phyloP scores from a whole-genome alignment of 2,329 filamentous ascomycete species.

The Fusarium algeriense region DNA sequence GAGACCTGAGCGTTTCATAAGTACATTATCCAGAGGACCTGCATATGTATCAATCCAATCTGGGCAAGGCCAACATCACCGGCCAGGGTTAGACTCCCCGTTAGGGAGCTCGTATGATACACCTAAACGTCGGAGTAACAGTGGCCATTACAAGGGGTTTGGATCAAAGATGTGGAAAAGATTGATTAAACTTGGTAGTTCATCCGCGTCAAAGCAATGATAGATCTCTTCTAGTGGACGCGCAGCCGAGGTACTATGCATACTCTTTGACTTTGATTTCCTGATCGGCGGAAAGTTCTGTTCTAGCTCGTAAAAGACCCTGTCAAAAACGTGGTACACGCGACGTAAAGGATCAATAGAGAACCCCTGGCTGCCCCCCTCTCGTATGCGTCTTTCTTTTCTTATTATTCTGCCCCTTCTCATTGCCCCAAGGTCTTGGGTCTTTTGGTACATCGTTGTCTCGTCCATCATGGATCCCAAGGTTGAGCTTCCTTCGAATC shows the following conservation, averaged over 20 bases:
- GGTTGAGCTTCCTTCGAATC: constrained; percentile 46
- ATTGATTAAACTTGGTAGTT: background rate
- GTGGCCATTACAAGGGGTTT: background rate
- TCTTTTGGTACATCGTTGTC: constrained; percentile 4
- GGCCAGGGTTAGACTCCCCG: background rate
- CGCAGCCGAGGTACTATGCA: background rate
- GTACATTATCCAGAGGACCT: background rate
- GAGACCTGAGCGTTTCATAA: constrained; percentile 10
- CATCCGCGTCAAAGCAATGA: background rate
- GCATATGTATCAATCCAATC: background rate
- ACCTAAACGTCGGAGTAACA: constrained; percentile 12
- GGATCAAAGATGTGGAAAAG: background rate
- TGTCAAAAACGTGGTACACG: constrained; percentile 19
- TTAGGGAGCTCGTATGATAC: background rate
- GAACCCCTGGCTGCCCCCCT: background rate
- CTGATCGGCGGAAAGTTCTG: background rate
- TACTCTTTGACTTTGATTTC: background rate
- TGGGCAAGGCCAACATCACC: background rate
- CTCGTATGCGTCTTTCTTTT: constrained; percentile 6
- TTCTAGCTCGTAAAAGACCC: constrained; percentile 16
- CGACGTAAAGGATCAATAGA: background rate
- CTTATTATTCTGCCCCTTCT: constrained; percentile 28
- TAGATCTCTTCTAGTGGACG: background rate
- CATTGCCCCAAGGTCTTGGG: constrained; percentile 22
- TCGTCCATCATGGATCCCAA: constrained; percentile 35